Evolutionary conservation across 345 rosid genomes (phyloP).

Genomic region (Aegle marmelos): DNA sequence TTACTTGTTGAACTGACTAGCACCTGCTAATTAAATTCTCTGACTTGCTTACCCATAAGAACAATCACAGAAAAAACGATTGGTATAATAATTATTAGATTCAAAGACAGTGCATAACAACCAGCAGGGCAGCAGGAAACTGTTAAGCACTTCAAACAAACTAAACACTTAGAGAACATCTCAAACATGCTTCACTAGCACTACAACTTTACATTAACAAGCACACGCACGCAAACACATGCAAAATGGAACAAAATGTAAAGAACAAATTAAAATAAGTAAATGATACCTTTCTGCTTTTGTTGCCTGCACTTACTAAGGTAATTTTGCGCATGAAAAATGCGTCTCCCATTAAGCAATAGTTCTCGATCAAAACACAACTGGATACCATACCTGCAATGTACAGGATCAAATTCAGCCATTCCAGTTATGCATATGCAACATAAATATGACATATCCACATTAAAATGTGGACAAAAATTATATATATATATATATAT

Average conservation of each 20-base stretch:
- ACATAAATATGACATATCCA: not conserved
- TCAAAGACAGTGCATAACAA: not conserved
- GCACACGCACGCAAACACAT: not conserved
- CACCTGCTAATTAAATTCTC: not conserved
- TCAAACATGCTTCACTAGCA: not conserved
- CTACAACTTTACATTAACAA: not conserved
- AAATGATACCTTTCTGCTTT: conserved; percentile 57
- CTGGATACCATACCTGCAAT: conserved; percentile 52
- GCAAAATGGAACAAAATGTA: too few species aligned
- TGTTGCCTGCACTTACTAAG: conserved; percentile 36
- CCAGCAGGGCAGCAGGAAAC: not conserved
- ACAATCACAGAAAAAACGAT: not conserved
- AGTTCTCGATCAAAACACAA: conserved; percentile 35
- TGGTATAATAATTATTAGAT: not conserved
- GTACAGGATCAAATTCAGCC: not conserved
- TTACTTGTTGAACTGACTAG: not conserved
- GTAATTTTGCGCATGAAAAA: conserved; percentile 59
- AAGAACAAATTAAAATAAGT: not conserved
- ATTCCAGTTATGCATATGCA: conserved; percentile 1
- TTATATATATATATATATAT: too few species aligned
- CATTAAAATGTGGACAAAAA: not conserved
- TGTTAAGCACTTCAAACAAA: not conserved
- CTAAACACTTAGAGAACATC: not conserved
- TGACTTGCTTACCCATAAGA: not conserved
- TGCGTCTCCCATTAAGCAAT: conserved; percentile 52